A percentile compares a stretch with the other conserved stretches of the same genome.
Evolutionary conservation across 192 early-diverging fungal genomes (phyloP).

Genomic region (Haplosporangium gracile): DNA sequence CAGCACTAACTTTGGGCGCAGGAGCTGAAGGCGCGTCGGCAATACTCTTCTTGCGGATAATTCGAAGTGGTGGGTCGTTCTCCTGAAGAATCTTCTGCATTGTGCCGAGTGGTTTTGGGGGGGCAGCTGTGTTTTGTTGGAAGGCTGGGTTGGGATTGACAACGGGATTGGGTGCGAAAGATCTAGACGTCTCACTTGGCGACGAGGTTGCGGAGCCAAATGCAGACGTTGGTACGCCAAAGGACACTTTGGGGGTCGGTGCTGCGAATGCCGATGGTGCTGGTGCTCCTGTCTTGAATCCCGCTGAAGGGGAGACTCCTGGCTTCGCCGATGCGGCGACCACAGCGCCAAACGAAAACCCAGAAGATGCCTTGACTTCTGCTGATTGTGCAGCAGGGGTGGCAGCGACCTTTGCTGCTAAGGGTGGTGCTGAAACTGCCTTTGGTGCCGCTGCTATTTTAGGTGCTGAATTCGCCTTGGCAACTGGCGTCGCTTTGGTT

Average conservation of each 20-base stretch:
- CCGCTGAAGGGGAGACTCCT: conserved; percentile 25
- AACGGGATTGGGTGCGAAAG: conserved; percentile 25
- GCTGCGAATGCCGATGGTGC: neutral
- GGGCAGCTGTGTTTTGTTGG: neutral
- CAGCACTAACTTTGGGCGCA: conserved; percentile 32
- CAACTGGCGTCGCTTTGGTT: neutral
- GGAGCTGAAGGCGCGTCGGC: conserved; percentile 22
- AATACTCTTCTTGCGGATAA: conserved; percentile 23
- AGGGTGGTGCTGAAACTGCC: neutral
- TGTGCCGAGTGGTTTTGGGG: conserved; percentile 1
- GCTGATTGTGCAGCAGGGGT: neutral
- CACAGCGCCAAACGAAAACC: conserved; percentile 43
- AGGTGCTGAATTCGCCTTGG: neutral
- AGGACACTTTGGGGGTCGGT: neutral
- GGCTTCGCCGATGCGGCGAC: conserved; percentile 41
- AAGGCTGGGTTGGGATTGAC: conserved; percentile 20
- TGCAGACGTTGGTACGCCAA: neutral
- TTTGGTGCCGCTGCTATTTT: neutral
- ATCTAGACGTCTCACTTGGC: neutral
- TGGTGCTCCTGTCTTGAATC: conserved; percentile 17
- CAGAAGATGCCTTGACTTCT: conserved; percentile 19
- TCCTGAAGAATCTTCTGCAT: conserved; percentile 48
- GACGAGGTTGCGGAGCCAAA: conserved; percentile 8
- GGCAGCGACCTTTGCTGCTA: neutral
- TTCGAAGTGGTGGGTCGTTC: conserved; percentile 16